Evolutionary conservation across 495 filamentous ascomycete species (phyloP), one percentile per base, ranked within the genome.

Genomic region (Penicilliopsis zonata): DNA sequence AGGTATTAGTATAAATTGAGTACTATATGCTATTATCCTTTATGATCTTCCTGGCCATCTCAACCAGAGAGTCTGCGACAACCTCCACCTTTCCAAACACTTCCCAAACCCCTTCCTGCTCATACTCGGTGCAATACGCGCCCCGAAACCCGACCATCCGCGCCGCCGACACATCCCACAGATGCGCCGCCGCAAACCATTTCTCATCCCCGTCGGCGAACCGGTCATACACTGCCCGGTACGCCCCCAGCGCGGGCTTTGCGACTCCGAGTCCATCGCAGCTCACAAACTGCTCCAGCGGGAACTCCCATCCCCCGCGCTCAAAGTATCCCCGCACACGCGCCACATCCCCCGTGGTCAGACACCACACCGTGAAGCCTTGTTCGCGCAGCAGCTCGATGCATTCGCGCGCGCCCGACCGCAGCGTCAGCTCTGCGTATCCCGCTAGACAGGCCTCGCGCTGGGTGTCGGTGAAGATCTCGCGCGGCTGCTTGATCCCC

Each of bases 361-460:
- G 33, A 34, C 48, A 50, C 62, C 62, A 66, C 4, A 63, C 42
- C 0, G 51, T 60, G 38, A 66, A 66, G 0, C 59, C 59, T 0
- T 37, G 41, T 1, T 42, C 40, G 0, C 56, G 23, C 9, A 64
- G 30, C 24, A 43, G 57, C 4, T 38, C 41, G 24, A 59, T 43
- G 18, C 50, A 53, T 9, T 59, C 50, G 22, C 41, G 37, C 1
- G 38, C 32, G 13, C 55, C 59, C 0, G 43, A 41, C 3, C 60
- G 38, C 1, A 52, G 26, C 19, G 47, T 38, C 14, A 65, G 40
- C 16, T 52, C 36, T 0, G 40, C 46, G 26, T 58, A 65, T 4
- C 40, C 46, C 20, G 45, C 38, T 1, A 49, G 31, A n/a, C 47
- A 49, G 16, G 26, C 30, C 10, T 52, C 50, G 5, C 42, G 36